Base-by-base conservation (phyloP, 2,329 filamentous ascomycete species). In the Diaporthe sp. region DNA sequence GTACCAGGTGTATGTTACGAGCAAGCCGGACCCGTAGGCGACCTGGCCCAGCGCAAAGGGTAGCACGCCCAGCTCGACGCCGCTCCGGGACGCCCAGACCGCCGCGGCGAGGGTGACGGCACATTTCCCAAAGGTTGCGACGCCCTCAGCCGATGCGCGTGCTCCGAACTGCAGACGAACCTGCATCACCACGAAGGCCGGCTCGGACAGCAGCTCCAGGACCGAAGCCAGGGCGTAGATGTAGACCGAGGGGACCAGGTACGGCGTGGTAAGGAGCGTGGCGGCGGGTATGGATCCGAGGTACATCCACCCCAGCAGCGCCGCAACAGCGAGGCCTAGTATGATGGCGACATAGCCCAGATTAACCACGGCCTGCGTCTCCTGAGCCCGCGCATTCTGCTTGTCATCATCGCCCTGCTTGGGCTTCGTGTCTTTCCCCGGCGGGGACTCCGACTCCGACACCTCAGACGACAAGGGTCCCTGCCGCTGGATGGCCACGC, bases 11-110 rank as follows among this genome's bases (percentile, higher is more conserved):
- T 98, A 99, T 30, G 96, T 91, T 7, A 87, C 81, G 2, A 96
- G 85, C 22, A 98, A 85, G 0, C 90, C 87, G 9, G 88, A 47
- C 0, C 94, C 93, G 83, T 98, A 98, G 13, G 89, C 89, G 42
- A 96, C 83, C 83, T 98, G 95, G 15, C 97, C 97, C 19, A 95
- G 84, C 0, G 96, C 97, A 83, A 98, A 98, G 0, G 97, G 95
- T 64, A 98, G 84, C 1, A 96, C 93, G 8, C 96, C 96, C 2
- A 94, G 81, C 74, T 93, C 88, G 28, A 86, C 77, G 1, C 85
- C 85, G 22, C 78, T 80, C 71, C 80, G 84, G 57, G 89, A 88
- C 1, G 91, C 92, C 87, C 90, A 92, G 7, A 94, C 86, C 2
- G 94, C 95, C 1, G 90, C 85, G 0, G 86, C 90, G 76, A 97